These are phyloP conservation scores for Parachlorella kessleri DNA, from an alignment of 139 green algal species.

Conservation along the genomic window DNA sequence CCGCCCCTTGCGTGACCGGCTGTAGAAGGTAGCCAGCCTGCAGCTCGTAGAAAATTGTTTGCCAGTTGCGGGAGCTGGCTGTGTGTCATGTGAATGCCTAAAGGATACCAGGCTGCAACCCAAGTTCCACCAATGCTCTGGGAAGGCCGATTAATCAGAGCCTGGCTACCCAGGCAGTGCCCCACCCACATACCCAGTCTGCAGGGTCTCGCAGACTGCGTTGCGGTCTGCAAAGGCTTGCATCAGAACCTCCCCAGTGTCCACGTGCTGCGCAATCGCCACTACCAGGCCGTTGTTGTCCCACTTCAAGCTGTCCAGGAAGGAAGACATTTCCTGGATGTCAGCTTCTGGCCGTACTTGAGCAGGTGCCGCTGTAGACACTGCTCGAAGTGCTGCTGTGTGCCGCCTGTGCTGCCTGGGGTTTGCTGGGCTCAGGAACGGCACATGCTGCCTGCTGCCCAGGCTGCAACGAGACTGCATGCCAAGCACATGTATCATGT, in stretches of 20 bases:
- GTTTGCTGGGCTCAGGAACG: too few species aligned
- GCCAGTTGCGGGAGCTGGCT: too few species aligned
- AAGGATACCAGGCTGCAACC: not conserved
- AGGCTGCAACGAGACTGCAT: not conserved
- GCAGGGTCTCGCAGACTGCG: conserved; percentile 88
- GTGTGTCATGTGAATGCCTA: too few species aligned
- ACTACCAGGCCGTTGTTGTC: conserved; percentile 83
- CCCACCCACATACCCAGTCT: conserved; percentile 64
- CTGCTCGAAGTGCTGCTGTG: too few species aligned
- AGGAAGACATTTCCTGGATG: conserved; percentile 40
- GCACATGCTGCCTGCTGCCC: too few species aligned
- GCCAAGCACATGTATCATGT: too few species aligned
- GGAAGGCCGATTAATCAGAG: too few species aligned
- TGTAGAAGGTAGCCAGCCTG: conserved; percentile 96
- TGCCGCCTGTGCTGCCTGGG: too few species aligned
- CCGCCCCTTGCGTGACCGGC: conserved; percentile 80
- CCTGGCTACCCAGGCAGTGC: too few species aligned
- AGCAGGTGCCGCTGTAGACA: not conserved
- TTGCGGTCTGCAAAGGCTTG: conserved; percentile 92
- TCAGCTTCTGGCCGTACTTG: conserved; percentile 19
- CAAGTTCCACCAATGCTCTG: not conserved
- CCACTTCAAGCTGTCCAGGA: conserved; percentile 90
- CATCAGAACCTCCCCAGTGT: conserved; percentile 97
- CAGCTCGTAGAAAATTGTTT: not conserved
- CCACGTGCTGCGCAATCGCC: conserved; percentile 94